Percentiles rank a stretch among this genome's conserved stretches.
phyloP scores from a whole-genome alignment of 179 eudicot genomes.

The Heliamphora pulchella region DNA sequence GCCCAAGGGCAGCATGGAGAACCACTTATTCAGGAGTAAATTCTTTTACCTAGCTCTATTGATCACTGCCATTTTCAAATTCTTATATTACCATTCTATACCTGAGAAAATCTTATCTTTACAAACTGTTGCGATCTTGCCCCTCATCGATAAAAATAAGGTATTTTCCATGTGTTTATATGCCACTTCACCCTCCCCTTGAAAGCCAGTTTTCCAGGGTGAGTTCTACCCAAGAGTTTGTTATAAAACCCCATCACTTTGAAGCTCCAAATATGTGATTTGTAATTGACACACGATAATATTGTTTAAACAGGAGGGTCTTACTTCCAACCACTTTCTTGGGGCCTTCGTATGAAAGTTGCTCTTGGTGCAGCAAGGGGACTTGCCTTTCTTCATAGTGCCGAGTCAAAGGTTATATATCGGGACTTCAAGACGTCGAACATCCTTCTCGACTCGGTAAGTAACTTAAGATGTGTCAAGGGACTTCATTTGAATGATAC shows the following conservation, averaged over 20 bases:
- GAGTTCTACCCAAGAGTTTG: too few species aligned
- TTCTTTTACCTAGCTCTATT: slow-evolving; percentile 8
- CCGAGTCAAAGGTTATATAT: slow-evolving; percentile 61
- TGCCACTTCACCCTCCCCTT: too few species aligned
- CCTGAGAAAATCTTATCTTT: not conserved
- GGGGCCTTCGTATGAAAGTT: slow-evolving; percentile 65
- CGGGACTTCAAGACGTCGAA: slow-evolving; percentile 78
- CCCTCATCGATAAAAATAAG: too few species aligned
- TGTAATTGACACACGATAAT: not conserved
- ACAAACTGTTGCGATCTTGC: too few species aligned
- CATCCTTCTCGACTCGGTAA: slow-evolving; percentile 67
- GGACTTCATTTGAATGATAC: not conserved
- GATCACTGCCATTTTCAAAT: not conserved
- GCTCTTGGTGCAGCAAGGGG: slow-evolving; percentile 67
- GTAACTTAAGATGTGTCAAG: slow-evolving; percentile 6
- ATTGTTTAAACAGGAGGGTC: slow-evolving; percentile 48
- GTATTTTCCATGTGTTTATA: too few species aligned
- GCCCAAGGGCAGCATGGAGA: slow-evolving; percentile 54
- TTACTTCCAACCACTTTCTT: slow-evolving; percentile 73
- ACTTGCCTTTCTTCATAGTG: slow-evolving; percentile 69
- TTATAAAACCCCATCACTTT: not conserved
- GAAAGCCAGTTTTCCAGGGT: too few species aligned
- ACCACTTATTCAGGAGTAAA: slow-evolving; percentile 69
- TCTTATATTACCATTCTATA: not conserved
- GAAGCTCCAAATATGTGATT: not conserved